A percentile compares a stretch with the other conserved stretches of the same genome.
phyloP scores from a whole-genome alignment of 192 early-diverging fungal genomes.

The Dispira simplex region DNA sequence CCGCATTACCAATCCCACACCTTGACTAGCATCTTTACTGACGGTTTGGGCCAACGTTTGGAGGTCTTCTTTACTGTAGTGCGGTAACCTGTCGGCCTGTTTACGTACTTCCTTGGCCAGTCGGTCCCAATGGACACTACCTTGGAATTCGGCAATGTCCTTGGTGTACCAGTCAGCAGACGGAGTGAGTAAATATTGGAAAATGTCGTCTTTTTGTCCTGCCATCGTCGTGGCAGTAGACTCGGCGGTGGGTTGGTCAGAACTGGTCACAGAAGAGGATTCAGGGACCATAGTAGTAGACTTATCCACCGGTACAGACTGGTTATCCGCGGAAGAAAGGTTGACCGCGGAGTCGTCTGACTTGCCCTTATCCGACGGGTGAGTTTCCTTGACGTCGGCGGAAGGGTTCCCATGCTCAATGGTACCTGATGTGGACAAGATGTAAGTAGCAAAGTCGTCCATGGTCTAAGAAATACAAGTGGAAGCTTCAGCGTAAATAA shows the following conservation, averaged over 20 bases:
- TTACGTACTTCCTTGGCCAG: not conserved
- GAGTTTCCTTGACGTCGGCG: not conserved
- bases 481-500: not conserved
- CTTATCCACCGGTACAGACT: not conserved
- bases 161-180: constrained; percentile 10
- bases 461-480: not conserved
- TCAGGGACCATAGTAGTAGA: not conserved
- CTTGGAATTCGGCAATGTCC: constrained; percentile 7
- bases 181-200: not conserved
- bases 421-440: not conserved
- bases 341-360: not conserved
- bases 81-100: not conserved
- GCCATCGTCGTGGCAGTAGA: not conserved
- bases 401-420: not conserved
- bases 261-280: not conserved
- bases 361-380: not conserved
- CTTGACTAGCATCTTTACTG: constrained; percentile 2
- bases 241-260: not conserved
- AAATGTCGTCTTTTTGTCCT: not conserved
- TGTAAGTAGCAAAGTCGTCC: constrained; percentile 3
- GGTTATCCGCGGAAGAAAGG: not conserved
- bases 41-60: constrained; percentile 4
- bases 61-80: not conserved
- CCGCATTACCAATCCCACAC: not conserved
- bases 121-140: constrained; percentile 1